Base-by-base conservation (phyloP, 108 stramenopile species). In the Skeletonema potamos region DNA sequence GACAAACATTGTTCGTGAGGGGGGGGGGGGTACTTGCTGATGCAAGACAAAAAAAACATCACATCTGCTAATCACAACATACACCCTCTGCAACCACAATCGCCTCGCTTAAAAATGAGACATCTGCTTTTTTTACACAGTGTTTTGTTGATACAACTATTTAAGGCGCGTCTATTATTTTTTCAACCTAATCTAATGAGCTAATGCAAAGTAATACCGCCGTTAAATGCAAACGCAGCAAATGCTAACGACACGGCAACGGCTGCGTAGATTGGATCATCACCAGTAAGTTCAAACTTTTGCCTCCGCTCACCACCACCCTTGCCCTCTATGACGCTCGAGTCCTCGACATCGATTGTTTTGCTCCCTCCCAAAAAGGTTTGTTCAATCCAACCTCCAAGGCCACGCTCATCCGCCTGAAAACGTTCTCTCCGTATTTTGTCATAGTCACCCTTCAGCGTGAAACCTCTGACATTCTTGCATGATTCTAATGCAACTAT, bases 261-360 rank as follows among this genome's bases (percentile, higher is more conserved):
- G 1, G 93, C 87, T 36, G 85, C 82, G 72, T 90, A 92, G 30
- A 94, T 61, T 26, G 93, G 90, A 84, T 92, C 89, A 68, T 92
- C 91, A 8, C 91, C 91, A 32, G 86, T 78, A 17, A 90, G 67
- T 46, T 72, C 63, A 57, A 74, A 77, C 43, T 79, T 41, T 60
- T 70, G 46, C 41, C 82, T 86, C 18, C 73, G 30, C 34, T 77
- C 74, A 9, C 91, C 91, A 37, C 90, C 93, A 18, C 89, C 88
- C 57, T 83, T 90, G 5, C 93, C 93, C 27, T 87, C 79, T 11
- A 94, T 75, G 5, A 86, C 30, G 13, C 83, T 65, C 33, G 73
- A 66, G 73, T 90, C 93, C 59, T 90, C 79, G 13, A 77, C 70
- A 71, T 91, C 89, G 0, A 85, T 84, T 46, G 76, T 87, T 62